phyloP scores from a whole-genome alignment of 495 filamentous ascomycete species.

The Cercophora newfieldiana region DNA sequence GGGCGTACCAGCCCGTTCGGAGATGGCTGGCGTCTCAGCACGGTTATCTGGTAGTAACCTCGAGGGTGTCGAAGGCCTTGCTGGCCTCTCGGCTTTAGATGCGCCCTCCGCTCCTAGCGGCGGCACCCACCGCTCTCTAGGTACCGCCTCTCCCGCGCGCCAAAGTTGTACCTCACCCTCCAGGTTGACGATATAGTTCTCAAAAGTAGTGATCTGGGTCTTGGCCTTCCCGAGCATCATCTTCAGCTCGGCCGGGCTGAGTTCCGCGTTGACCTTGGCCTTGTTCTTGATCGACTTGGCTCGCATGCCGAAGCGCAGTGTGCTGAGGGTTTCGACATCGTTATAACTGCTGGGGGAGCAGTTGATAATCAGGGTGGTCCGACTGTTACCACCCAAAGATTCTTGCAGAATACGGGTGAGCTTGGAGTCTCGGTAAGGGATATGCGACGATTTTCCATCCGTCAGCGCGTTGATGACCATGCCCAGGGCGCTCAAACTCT shows the following conservation, averaged over 20 bases:
- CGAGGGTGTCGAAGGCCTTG: slow-evolving; percentile 79
- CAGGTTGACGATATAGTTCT: slow-evolving; percentile 78
- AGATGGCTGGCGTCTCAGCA: slow-evolving; percentile 63
- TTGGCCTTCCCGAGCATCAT: slow-evolving; percentile 87
- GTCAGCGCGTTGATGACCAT: slow-evolving; percentile 99
- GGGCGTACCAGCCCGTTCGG: slow-evolving; percentile 81
- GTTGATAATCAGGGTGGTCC: slow-evolving; percentile 97
- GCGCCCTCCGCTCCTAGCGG: slow-evolving; percentile 63
- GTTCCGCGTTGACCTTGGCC: slow-evolving; percentile 97
- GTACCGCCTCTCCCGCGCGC: slow-evolving; percentile 85
- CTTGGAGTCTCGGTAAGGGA: slow-evolving; percentile 98
- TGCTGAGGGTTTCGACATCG: slow-evolving; percentile 91
- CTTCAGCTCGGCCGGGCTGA: slow-evolving; percentile 94
- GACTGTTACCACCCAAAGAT: slow-evolving; percentile 91
- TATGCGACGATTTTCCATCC: slow-evolving; percentile 95
- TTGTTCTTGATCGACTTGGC: slow-evolving; percentile 99
- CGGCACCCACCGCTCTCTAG: slow-evolving; percentile 68
- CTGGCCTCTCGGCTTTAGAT: slow-evolving; percentile 60
- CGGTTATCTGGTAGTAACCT: slow-evolving; percentile 73
- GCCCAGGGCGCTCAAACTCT: slow-evolving; percentile 93
- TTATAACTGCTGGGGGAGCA: slow-evolving; percentile 98
- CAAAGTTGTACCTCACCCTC: slow-evolving; percentile 83
- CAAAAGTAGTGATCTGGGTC: slow-evolving; percentile 82
- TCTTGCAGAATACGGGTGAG: slow-evolving; percentile 97
- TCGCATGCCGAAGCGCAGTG: slow-evolving; percentile 90